These are phyloP conservation scores for Simplicillium aogashimaense DNA, from an alignment of 2,329 filamentous ascomycete genomes.

Conservation along the genomic window DNA sequence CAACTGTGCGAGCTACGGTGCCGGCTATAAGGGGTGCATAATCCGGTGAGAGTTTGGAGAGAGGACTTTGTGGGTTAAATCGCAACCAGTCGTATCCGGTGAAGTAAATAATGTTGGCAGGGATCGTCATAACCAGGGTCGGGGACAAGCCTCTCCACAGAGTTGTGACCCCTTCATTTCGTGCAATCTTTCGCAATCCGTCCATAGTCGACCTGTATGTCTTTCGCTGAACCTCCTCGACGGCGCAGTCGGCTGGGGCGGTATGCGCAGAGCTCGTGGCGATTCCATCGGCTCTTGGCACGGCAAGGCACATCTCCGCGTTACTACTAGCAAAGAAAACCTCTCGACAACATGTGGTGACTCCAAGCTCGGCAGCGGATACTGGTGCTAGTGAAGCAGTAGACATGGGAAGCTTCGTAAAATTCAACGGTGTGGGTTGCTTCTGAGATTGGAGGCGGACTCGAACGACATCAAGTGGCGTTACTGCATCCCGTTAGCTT, in stretches of 20 bases:
- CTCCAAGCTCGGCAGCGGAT: constrained; percentile 71
- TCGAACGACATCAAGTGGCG: constrained; percentile 91
- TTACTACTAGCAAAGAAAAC: constrained; percentile 93
- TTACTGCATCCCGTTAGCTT: constrained; percentile 48
- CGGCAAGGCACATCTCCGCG: constrained; percentile 70
- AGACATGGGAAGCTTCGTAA: constrained; percentile 45
- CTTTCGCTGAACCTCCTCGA: constrained; percentile 74
- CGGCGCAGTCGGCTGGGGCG: constrained; percentile 59
- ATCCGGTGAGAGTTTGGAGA: constrained; percentile 54
- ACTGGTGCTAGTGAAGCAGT: constrained; percentile 55
- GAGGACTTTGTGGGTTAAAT: constrained; percentile 60
- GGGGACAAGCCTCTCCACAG: constrained; percentile 93
- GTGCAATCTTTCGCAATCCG: constrained; percentile 85
- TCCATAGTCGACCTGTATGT: constrained; percentile 88
- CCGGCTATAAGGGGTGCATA: constrained; percentile 77
- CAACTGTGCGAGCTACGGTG: constrained; percentile 64
- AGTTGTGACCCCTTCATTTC: constrained; percentile 78
- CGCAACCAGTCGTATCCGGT: constrained; percentile 95
- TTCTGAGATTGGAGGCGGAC: constrained; percentile 85
- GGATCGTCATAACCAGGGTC: constrained; percentile 86
- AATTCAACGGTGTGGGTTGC: constrained; percentile 38
- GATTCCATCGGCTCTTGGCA: constrained; percentile 39
- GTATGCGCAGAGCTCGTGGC: constrained; percentile 31
- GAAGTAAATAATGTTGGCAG: constrained; percentile 96
- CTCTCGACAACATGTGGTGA: constrained; percentile 90